phyloP scores from a whole-genome alignment of 352 stramenopile species.

The Albugo candida region DNA sequence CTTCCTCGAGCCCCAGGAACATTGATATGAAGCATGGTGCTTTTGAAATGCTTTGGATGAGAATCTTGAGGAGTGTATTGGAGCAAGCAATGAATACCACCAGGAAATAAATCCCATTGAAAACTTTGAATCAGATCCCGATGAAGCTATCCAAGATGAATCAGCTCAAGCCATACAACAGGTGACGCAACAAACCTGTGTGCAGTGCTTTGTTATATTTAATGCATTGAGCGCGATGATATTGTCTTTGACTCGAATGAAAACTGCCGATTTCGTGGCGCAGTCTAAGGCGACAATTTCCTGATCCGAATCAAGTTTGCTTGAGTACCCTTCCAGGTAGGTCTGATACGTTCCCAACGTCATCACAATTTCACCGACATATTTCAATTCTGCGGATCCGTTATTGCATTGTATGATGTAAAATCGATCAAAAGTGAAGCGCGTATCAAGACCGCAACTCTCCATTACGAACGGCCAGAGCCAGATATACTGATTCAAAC shows the following conservation, averaged over 20 bases:
- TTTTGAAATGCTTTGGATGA: constrained; percentile 38
- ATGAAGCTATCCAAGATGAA: constrained; percentile 20
- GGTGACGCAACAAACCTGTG: constrained; percentile 22
- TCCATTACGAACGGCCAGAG: constrained; percentile 63
- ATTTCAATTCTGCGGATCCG: constrained; percentile 36
- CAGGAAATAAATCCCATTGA: constrained; percentile 68
- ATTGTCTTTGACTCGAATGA: constrained; percentile 39
- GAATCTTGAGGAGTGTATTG: constrained; percentile 54
- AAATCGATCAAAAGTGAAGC: constrained; percentile 64
- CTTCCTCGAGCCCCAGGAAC: constrained; percentile 44
- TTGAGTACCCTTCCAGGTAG: constrained; percentile 47
- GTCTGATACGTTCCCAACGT: constrained; percentile 57
- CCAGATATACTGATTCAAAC: constrained; percentile 69
- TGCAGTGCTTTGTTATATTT: constrained; percentile 42
- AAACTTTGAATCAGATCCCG: constrained; percentile 67
- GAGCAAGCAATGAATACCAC: constrained; percentile 60
- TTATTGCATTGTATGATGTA: constrained; percentile 23
- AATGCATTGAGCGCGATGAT: constrained; percentile 59
- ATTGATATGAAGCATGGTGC: constrained; percentile 54
- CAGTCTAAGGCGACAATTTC: background rate
- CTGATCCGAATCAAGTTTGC: constrained; percentile 5
- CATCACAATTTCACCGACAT: constrained; percentile 39
- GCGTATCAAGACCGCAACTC: constrained; percentile 40
- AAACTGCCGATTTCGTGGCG: background rate
- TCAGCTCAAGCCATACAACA: background rate